Percentiles rank a stretch among this genome's conserved stretches.
Conservation (phyloP, 2,329 filamentous ascomycete genomes). For the Cladosporium sphaerospermum region DNA sequence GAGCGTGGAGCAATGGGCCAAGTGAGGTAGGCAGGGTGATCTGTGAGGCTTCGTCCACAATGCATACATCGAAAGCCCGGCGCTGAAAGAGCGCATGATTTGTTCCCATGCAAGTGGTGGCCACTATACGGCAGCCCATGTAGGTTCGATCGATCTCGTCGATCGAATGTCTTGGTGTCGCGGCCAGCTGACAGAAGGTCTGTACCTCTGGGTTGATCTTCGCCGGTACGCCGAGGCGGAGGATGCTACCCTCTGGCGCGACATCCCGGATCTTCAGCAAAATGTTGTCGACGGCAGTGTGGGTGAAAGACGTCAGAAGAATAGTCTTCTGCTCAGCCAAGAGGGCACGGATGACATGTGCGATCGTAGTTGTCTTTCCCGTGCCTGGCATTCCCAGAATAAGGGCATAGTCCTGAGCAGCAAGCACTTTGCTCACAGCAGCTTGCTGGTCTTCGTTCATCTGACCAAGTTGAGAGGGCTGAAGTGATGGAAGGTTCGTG, state of each 20-base stretch:
- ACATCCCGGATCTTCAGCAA: conserved; percentile 74
- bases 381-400: conserved; percentile 98
- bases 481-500: conserved; percentile 11
- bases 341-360: conserved; percentile 88
- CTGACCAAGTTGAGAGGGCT: conserved; percentile 28
- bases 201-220: conserved; percentile 87
- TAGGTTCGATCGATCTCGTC: conserved; percentile 80
- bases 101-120: conserved; percentile 89
- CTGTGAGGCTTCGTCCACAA: conserved; percentile 95
- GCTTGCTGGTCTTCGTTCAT: conserved; percentile 83
- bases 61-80: conserved; percentile 93
- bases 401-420: conserved; percentile 89
- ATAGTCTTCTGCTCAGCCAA: conserved; percentile 88
- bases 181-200: conserved; percentile 74
- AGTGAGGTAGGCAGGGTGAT: conserved; percentile 94
- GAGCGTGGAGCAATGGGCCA: conserved; percentile 86
- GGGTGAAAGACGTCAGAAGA: conserved; percentile 88
- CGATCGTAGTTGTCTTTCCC: conserved; percentile 96
- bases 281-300: conserved; percentile 97
- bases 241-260: conserved; percentile 54
- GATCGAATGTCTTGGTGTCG: conserved; percentile 65
- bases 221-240: conserved; percentile 76
- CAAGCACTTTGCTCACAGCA: conserved; percentile 93
- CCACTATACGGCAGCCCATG: conserved; percentile 81
- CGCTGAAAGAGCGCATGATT: conserved; percentile 83